These are phyloP conservation scores for Paracoccidioides lutzii DNA, from an alignment of 2,329 filamentous ascomycete species.

Conservation along the genomic window DNA sequence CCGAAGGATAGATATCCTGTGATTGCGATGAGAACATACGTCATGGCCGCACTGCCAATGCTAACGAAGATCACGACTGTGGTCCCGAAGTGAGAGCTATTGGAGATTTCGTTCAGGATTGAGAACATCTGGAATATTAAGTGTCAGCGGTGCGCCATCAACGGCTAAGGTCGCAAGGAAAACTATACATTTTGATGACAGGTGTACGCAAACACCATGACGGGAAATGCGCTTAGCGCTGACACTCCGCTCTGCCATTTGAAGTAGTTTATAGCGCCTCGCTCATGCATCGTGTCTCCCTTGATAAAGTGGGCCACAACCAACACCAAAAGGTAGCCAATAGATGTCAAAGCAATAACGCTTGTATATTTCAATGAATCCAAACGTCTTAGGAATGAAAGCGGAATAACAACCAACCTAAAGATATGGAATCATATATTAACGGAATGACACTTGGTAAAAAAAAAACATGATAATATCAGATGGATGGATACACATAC, in stretches of 20 bases:
- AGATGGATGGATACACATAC: slow-evolving; percentile 33
- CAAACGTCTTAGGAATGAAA: slow-evolving; percentile 79
- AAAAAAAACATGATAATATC: not conserved
- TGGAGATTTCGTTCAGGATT: slow-evolving; percentile 84
- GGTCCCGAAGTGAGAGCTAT: slow-evolving; percentile 67
- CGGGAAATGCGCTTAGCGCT: slow-evolving; percentile 73
- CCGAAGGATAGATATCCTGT: slow-evolving; percentile 95
- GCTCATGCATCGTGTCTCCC: slow-evolving; percentile 60
- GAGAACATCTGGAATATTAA: slow-evolving; percentile 69
- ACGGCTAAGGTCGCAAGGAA: not conserved
- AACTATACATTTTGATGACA: slow-evolving; percentile 86
- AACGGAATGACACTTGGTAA: not conserved
- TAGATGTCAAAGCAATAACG: slow-evolving; percentile 77
- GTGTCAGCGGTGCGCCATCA: slow-evolving; percentile 16
- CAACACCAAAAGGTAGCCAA: slow-evolving; percentile 83
- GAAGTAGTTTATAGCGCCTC: slow-evolving; percentile 62
- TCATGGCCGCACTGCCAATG: slow-evolving; percentile 73
- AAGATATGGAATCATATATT: not conserved
- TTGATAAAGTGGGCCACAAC: slow-evolving; percentile 83
- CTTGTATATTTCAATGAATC: slow-evolving; percentile 98
- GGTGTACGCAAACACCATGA: slow-evolving; percentile 98
- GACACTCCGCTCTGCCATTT: slow-evolving; percentile 67
- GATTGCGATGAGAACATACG: slow-evolving; percentile 85
- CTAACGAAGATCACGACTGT: slow-evolving; percentile 68
- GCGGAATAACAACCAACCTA: slow-evolving; percentile 79